Base-by-base conservation (phyloP, 306 rosid species). In the Sechiopsis laciniata region DNA sequence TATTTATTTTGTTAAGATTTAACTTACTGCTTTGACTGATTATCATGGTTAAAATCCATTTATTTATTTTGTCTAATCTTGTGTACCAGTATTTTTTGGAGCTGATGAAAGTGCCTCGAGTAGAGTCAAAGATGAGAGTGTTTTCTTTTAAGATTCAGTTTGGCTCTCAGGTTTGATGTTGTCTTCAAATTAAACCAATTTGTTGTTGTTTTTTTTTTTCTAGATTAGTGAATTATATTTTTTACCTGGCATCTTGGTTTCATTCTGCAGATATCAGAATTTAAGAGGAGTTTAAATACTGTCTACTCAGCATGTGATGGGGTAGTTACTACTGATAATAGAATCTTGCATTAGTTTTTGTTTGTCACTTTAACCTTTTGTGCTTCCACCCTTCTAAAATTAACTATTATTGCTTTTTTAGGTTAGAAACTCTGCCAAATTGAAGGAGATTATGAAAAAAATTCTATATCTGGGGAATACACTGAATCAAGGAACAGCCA, bases 61-160 rank as follows among this genome's bases (percentile, higher is more conserved):
- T 77, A 58, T 65, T 71, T 70, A 64, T 52, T 35, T 78, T 74
- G 77, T 75, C 74, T 56, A 52, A 50, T 45, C 40, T 73, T 70
- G 17, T 85, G 75, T 85, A 78, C 79, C 91, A 95, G 99, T 91
- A 46, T 76, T 89, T 95, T 81, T 72, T 95, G 89, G 99, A 95
- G 90, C 85, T 81, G 81, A 88, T 95, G 99, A 95, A 89, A 85
- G 99, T 95, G 69, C 99, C 97, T 68, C 88, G 99, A 78, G 99
- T 95, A 82, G 97, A 95, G 85, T 88, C 97, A 79, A 95, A 95
- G 77, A 76, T 95, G 81, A 87, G 90, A 89, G 97, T 91, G 48
- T 95, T 95, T 78, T 81, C 97, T 71, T 95, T 95, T 85, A 95
- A 91, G 85, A 91, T 95, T 80, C 99, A 95, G 84, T 95, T 95